A percentile compares a stretch with the other conserved stretches of the same genome.
These are phyloP conservation scores for Acanthamoeba lugdunensis DNA, from an alignment of 208 protist genomes.

Conservation along the genomic window DNA sequence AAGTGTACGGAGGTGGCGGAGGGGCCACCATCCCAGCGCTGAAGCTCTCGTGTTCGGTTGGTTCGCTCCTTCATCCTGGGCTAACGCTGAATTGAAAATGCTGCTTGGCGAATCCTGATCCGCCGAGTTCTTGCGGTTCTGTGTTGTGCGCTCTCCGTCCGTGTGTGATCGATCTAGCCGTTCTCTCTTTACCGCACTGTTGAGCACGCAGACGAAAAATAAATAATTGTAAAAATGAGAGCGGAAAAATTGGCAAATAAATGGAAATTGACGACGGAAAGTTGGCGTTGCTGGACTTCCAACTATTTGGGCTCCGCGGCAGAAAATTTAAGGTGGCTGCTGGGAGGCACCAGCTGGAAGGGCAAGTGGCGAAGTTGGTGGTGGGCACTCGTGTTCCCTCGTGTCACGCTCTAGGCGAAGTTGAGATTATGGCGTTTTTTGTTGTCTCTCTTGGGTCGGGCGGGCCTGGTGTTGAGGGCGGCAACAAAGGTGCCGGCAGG, in stretches of 20 bases:
- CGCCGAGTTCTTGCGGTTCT: background rate
- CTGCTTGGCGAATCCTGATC: no score
- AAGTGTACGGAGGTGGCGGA: background rate
- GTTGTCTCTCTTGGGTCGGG: no score
- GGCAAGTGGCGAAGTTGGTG: no score
- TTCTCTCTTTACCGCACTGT: background rate
- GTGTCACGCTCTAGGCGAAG: no score
- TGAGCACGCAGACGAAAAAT: background rate
- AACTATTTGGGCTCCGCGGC: background rate
- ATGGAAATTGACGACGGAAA: background rate
- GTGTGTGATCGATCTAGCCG: no score
- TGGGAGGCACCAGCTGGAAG: no score
- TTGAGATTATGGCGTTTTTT: no score
- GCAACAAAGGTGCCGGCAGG: background rate
- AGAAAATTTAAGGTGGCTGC: background rate
- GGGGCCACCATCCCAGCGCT: background rate
- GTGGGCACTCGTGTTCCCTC: no score
- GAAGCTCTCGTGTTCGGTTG: conserved; percentile 4
- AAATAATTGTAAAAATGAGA: background rate
- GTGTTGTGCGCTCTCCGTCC: background rate
- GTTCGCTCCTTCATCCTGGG: conserved; percentile 3
- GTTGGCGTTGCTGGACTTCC: no score
- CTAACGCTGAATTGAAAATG: no score
- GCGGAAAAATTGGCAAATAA: background rate
- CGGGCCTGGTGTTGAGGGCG: background rate